Base-by-base conservation (phyloP, 768 basidiomycete genomes). In the Chalciporus chontae region DNA sequence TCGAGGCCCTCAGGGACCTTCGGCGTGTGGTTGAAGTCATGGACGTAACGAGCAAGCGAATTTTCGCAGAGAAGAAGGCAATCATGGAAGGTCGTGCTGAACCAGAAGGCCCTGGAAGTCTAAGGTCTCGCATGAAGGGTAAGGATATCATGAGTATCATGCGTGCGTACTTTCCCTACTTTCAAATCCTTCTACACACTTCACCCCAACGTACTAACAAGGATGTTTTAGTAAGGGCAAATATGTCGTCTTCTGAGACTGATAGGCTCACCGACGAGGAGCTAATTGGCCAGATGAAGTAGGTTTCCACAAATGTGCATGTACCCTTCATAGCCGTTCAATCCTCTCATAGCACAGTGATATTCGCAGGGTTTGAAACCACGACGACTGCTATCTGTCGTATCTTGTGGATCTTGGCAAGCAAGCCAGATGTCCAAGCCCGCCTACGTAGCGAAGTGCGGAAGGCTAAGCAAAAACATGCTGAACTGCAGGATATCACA, bases 61-160 rank as follows among this genome's bases (percentile, higher is more conserved):
- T 73, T 2, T 68, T 67, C 31, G 48, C 47, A 0, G 54, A 62
- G 45, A 71, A 71, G 60, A 70, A 53, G 45, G 62, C 54, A 52
- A 45, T 29, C 32, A 61, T 48, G 51, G 52, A 54, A 36, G 55
- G 48, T 37, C 34, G n/a, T 21, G 31, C 45, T 9, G 54, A 42
- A 24, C 47, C 47, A 39, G 51, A 54, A 5, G 39, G 49, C 38
- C 40, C 49, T 8, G 55, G 48, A 39, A 43, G 39, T 18, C n/a
- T 53, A 24, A 40, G 36, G 15, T 54, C 57, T 29, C 43, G 43
- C 15, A 58, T 51, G 50, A 57, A 54, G 43, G 61, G 66, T 0
- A 67, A 58, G 44, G 70, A 73, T 40, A 68, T 74, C 36, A 70
- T 74, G 72, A 70, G 59, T 49, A 67, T 74, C 53, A 66, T 73